Conservation (phyloP, 768 basidiomycete species). For the Rhodocollybia butyracea region DNA sequence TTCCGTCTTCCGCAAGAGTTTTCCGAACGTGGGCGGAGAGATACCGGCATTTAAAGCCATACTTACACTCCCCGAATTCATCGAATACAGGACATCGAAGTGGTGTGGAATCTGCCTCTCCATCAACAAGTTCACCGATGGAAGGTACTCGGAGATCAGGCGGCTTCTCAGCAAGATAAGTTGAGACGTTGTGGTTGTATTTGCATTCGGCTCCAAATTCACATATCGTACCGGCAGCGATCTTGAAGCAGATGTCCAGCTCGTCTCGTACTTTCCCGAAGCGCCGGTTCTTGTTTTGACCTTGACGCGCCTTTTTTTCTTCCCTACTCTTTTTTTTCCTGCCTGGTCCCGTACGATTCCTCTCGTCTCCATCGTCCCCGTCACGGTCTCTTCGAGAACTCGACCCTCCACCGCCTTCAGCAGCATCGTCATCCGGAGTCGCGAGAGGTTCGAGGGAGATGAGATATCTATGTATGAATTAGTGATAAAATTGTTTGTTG, state of each 20-base stretch:
- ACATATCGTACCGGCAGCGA: conserved; percentile 70
- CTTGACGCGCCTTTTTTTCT: conserved; percentile 69
- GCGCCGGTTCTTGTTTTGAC: conserved; percentile 80
- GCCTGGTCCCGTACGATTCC: conserved; percentile 21
- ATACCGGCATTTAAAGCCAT: conserved; percentile 90
- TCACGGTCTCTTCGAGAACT: conserved; percentile 21
- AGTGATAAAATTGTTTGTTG: not conserved
- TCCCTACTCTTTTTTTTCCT: conserved; percentile 49
- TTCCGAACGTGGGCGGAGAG: conserved; percentile 69
- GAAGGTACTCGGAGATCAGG: conserved; percentile 64
- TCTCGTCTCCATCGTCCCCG: conserved; percentile 17
- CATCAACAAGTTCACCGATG: conserved; percentile 51
- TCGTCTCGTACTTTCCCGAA: conserved; percentile 80
- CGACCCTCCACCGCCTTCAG: conserved; percentile 54
- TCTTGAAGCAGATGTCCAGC: conserved; percentile 76
- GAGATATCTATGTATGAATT: conserved; percentile 32
- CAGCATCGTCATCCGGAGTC: conserved; percentile 53
- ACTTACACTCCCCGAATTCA: conserved; percentile 73
- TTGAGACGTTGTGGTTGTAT: conserved; percentile 71
- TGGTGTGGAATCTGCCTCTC: conserved; percentile 20
- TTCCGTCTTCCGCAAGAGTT: conserved; percentile 24
- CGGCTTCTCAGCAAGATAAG: conserved; percentile 76
- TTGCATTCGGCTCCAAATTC: conserved; percentile 68
- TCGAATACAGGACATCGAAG: conserved; percentile 62
- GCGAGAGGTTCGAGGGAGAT: conserved; percentile 24